Evolutionary conservation across 176 grass and related monocot genomes (phyloP).

Genomic region (Raddia guianensis): DNA sequence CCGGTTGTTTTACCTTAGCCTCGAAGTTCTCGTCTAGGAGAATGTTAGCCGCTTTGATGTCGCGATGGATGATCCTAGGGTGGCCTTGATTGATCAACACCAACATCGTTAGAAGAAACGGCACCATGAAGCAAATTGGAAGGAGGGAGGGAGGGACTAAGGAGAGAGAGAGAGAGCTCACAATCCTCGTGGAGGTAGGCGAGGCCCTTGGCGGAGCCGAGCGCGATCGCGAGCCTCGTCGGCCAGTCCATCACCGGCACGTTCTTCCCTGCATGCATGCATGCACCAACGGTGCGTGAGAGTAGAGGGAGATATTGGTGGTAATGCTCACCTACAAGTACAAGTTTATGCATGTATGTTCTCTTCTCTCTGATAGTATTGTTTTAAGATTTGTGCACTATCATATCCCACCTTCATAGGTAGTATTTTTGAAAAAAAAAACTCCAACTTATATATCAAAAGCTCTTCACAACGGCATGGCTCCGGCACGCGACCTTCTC

Average conservation of each 20-base stretch:
- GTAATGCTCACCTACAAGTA: no score
- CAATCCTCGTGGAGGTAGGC: slow-evolving; percentile 99
- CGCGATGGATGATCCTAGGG: slow-evolving; percentile 93
- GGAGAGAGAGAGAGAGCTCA: slow-evolving; percentile 37
- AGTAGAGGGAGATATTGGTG: no score
- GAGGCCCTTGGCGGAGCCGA: slow-evolving; percentile 91
- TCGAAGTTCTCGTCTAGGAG: slow-evolving; percentile 92
- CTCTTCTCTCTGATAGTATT: no score
- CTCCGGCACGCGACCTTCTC: no score
- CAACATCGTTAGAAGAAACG: not conserved
- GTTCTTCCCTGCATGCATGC: slow-evolving; percentile 58
- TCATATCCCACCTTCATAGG: no score
- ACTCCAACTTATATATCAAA: no score
- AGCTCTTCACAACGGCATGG: no score
- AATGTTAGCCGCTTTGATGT: slow-evolving; percentile 96
- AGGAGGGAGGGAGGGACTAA: no score
- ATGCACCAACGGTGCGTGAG: not conserved
- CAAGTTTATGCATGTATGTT: no score
- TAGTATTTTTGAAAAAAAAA: no score
- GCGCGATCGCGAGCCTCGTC: slow-evolving; percentile 76
- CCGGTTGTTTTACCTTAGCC: slow-evolving; percentile 55
- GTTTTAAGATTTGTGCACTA: no score
- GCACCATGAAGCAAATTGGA: not conserved
- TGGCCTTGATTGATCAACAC: slow-evolving; percentile 47
- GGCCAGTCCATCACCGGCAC: slow-evolving; percentile 73